Evolutionary conservation across 176 grass and related monocot species (phyloP).

Genomic region (Luzula sylvatica): DNA sequence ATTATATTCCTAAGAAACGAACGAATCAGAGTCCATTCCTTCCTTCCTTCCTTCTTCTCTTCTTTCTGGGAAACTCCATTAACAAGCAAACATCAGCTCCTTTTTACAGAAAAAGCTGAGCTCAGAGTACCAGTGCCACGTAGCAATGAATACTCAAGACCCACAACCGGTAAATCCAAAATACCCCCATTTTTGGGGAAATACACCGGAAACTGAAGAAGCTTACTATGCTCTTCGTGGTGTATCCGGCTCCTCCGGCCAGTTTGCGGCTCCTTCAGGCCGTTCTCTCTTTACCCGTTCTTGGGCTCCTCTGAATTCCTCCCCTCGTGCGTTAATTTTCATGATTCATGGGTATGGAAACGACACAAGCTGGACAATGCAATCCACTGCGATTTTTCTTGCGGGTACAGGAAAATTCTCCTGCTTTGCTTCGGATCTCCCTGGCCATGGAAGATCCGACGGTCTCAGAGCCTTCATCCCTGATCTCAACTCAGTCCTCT

Average conservation of each 20-base stretch:
- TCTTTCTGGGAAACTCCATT: not conserved
- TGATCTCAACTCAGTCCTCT: constrained; percentile 39
- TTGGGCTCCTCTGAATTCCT: constrained; percentile 27
- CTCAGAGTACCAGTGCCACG: constrained; percentile 8
- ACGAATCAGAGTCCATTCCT: no score
- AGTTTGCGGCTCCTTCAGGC: constrained; percentile 35
- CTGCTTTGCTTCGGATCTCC: constrained; percentile 85
- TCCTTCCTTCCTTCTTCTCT: no score
- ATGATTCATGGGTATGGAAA: constrained; percentile 96
- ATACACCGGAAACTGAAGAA: constrained; percentile 44
- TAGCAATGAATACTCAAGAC: constrained; percentile 28
- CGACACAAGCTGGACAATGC: constrained; percentile 91
- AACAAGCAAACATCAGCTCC: not conserved
- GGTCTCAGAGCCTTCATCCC: constrained; percentile 72
- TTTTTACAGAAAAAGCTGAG: not conserved
- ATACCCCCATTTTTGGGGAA: constrained; percentile 59
- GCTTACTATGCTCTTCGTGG: constrained; percentile 62
- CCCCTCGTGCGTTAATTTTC: constrained; percentile 51
- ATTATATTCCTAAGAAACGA: no score
- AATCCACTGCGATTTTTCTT: constrained; percentile 67
- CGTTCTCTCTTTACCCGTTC: constrained; percentile 58
- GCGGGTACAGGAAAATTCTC: constrained; percentile 51
- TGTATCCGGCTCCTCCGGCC: constrained; percentile 31
- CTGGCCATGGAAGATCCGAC: constrained; percentile 69
- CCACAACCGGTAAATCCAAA: constrained; percentile 9